Evolutionary conservation across 257 asterid species (phyloP).

Genomic region (Salvia hispanica): DNA sequence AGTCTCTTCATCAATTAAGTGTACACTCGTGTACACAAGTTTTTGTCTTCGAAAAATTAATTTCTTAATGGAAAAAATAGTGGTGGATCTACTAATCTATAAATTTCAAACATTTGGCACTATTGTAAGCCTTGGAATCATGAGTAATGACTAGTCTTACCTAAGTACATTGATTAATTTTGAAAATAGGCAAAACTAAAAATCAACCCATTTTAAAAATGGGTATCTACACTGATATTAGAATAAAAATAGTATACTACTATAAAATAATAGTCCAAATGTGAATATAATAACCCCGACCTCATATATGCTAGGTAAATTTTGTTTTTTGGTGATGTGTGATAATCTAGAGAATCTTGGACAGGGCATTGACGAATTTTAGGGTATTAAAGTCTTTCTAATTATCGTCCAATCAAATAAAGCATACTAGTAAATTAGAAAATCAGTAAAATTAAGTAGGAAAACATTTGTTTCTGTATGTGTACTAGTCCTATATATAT

Average conservation of each 20-base stretch:
- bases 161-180: neutral
- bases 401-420: neutral
- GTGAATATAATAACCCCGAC: no score
- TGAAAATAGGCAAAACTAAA: neutral
- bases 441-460: slow-evolving; percentile 22
- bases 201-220: neutral
- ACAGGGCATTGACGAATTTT: slow-evolving; percentile 3
- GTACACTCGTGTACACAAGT: neutral
- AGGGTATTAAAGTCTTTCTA: neutral
- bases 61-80: neutral
- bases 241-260: neutral
- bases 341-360: slow-evolving; percentile 7
- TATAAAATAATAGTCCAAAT: neutral
- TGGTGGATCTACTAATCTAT: neutral
- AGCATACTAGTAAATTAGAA: neutral
- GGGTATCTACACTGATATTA: neutral
- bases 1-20: neutral
- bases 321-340: neutral
- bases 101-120: neutral
- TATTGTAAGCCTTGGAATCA: neutral
- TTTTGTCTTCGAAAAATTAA: neutral
- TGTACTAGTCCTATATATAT: slow-evolving; percentile 28
- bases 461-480: slow-evolving; percentile 9
- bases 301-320: neutral
- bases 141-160: slow-evolving; percentile 9